Evolutionary conservation across 192 early-diverging fungal genomes (phyloP), one percentile per base, ranked within the genome.

Genomic region (Linnemannia hyalina): DNA sequence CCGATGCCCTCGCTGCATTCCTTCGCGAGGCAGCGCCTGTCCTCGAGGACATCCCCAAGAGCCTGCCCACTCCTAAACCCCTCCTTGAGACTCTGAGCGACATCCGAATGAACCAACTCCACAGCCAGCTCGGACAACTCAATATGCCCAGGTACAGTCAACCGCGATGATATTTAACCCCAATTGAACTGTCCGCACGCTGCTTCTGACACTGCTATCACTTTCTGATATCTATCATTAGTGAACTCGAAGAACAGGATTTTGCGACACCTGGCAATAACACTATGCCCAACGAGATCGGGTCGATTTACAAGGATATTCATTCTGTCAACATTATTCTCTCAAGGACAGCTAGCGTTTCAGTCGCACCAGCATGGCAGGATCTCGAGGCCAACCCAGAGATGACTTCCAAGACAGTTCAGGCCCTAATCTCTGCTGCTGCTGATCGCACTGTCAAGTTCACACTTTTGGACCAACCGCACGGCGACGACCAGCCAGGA

Each of bases 391-490:
- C 8, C 4, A 52, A 87, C 35, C 78, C 79, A 41, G 68, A 70
- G 26, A 74, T 83, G 75, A 70, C 73, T 15, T 38, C 70, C 55
- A 72, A 88, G 42, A 41, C n/a, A 0, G 85, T 91, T 0, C 80
- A 80, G 1, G 82, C 88, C 22, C 40, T 94, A 35, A 81, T 89
- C 11, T 92, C 93, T 10, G 89, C 89, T 22, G 90, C 94, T 42
- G 91, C 91, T 29, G 93, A 95, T 87, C 93, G 94, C 78, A 90
- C 92, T 20, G 89, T 95, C 20, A 89, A 90, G 32, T 76, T 95
- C 26, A 87, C 92, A 1, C 79, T 91, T 49, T 74, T 89, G 32
- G 75, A 88, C 38, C 88, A 81, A 1, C 88, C 89, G 13, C 80
- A 86, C 22, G 83, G 88, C 4, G 77, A 92, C 26, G 72, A 80